Evolutionary conservation across 352 stramenopile species (phyloP).

Genomic region (Phytophthora litchii): DNA sequence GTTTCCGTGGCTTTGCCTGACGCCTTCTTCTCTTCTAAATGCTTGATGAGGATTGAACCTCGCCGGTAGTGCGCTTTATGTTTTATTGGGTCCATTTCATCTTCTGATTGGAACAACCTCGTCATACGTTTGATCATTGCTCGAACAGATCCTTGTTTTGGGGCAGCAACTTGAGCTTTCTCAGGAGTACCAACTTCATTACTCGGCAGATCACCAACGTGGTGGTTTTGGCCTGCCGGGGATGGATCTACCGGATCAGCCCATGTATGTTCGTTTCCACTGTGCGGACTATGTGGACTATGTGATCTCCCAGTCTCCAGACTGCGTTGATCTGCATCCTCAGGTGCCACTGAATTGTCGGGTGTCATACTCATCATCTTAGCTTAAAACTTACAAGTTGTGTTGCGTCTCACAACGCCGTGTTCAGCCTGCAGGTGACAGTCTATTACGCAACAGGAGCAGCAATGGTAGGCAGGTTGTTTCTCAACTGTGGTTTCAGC

Average conservation of each 20-base stretch:
- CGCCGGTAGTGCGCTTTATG: slow-evolving; percentile 66
- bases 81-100: slow-evolving; percentile 44
- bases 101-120: slow-evolving; percentile 45
- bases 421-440: slow-evolving; percentile 1
- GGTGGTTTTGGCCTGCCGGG: slow-evolving; percentile 2
- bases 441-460: not conserved
- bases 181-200: slow-evolving; percentile 19
- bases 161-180: not conserved
- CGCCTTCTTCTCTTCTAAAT: slow-evolving; percentile 73
- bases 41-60: slow-evolving; percentile 73
- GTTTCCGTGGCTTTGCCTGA: slow-evolving; percentile 62
- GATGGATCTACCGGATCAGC: slow-evolving; percentile 8
- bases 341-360: slow-evolving; percentile 37
- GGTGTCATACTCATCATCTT: slow-evolving; percentile 54
- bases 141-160: slow-evolving; percentile 35
- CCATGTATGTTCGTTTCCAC: slow-evolving; percentile 21
- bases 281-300: slow-evolving; percentile 2
- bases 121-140: slow-evolving; percentile 45
- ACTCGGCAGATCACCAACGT: slow-evolving; percentile 4
- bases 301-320: slow-evolving; percentile 12
- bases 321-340: slow-evolving; percentile 22
- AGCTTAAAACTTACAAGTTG: not conserved
- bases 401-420: not conserved
- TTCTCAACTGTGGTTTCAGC: slow-evolving; percentile 29
- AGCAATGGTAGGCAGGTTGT: not conserved